Conservation (phyloP, 495 filamentous ascomycete genomes). For the Echria macrotheca region DNA sequence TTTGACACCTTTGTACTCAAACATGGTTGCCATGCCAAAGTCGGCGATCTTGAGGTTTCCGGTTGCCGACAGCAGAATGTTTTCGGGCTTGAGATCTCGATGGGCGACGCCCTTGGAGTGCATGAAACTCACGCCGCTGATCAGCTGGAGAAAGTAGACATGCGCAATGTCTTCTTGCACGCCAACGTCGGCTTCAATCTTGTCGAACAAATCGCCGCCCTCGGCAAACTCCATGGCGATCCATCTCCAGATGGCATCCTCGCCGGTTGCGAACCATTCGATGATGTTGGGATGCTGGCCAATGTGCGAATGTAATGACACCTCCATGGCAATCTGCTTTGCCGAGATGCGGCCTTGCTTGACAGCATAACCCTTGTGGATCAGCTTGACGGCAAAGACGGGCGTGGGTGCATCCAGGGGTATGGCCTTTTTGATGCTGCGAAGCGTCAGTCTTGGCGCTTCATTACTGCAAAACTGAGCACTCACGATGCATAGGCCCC, state of each 20-base stretch:
- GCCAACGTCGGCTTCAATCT: conserved; percentile 95
- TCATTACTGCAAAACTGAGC: not conserved
- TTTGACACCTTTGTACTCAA: conserved; percentile 74
- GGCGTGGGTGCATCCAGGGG: conserved; percentile 62
- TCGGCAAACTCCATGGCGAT: conserved; percentile 97
- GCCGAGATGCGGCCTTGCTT: conserved; percentile 81
- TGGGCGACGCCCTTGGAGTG: conserved; percentile 88
- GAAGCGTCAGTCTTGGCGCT: conserved; percentile 15
- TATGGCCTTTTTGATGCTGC: conserved; percentile 88
- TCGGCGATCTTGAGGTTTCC: conserved; percentile 95
- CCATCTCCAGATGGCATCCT: conserved; percentile 90
- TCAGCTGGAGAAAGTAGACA: conserved; percentile 89
- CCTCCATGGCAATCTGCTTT: conserved; percentile 84
- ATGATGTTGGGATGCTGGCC: conserved; percentile 91
- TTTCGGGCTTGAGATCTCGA: conserved; percentile 88
- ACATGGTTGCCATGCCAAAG: conserved; percentile 92
- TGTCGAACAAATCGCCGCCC: conserved; percentile 97
- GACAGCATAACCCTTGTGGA: conserved; percentile 91
- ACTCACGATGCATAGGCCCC: conserved; percentile 95
- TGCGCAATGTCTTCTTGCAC: conserved; percentile 90
- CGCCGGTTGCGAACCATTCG: conserved; percentile 78
- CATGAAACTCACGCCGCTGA: conserved; percentile 88
- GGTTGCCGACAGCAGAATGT: conserved; percentile 72
- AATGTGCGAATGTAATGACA: conserved; percentile 79
- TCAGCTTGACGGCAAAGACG: conserved; percentile 95